A percentile compares a stretch with the other conserved stretches of the same genome.
Evolutionary conservation across 129 eudicot species (phyloP).

Genomic region (Flaveria ramosissima): DNA sequence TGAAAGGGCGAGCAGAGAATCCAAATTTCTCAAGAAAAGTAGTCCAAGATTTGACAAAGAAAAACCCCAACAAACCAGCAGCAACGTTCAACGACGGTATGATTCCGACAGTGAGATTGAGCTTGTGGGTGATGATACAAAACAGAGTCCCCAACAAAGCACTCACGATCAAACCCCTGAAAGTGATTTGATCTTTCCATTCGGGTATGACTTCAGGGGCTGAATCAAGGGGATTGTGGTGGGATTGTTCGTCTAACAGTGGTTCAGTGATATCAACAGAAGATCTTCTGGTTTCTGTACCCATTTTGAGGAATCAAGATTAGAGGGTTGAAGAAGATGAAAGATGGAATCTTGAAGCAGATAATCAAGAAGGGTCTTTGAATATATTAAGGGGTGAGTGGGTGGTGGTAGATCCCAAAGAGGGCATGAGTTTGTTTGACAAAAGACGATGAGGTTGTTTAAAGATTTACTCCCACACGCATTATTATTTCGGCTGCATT

Average conservation of each 20-base stretch:
- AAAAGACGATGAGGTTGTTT: background rate
- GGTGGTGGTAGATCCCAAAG: background rate
- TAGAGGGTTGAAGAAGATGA: too few species aligned
- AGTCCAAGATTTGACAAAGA: constrained; percentile 50
- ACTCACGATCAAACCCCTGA: constrained; percentile 47
- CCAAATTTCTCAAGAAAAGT: constrained; percentile 33
- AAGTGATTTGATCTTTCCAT: constrained; percentile 59
- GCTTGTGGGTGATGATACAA: constrained; percentile 57
- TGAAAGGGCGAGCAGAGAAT: constrained; percentile 51
- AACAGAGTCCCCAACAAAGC: constrained; percentile 47
- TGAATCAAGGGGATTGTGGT: background rate
- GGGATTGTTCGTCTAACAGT: constrained; percentile 13
- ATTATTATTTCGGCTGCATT: background rate
- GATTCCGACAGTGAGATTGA: constrained; percentile 64
- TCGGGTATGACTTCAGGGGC: constrained; percentile 41
- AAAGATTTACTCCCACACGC: background rate
- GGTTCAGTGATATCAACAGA: constrained; percentile 10
- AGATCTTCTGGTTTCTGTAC: constrained; percentile 20
- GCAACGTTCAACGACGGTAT: constrained; percentile 72
- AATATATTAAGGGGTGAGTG: background rate
- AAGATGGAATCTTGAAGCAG: background rate
- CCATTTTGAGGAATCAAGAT: background rate
- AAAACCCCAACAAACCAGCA: constrained; percentile 69
- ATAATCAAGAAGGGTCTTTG: background rate
- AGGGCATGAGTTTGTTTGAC: background rate